Conservation (phyloP, 495 filamentous ascomycete species). For the Aspergillus coremiiformis region DNA sequence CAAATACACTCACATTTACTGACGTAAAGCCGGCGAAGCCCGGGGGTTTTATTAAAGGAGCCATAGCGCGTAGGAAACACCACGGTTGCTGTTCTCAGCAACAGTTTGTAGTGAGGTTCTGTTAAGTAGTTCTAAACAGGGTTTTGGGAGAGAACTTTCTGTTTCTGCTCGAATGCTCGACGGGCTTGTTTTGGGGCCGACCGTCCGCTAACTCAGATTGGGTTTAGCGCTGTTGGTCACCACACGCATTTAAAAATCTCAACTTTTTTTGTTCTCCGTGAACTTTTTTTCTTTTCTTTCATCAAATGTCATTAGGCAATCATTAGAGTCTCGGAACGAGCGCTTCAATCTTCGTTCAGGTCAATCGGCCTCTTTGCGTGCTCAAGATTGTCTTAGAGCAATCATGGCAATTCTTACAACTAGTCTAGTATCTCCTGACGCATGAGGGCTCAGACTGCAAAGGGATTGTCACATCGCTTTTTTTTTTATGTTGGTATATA, state of each 20-base stretch:
- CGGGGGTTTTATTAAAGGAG: slow-evolving; percentile 18
- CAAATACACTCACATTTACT: slow-evolving; percentile 21
- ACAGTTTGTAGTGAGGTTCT: neutral
- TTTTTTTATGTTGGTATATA: neutral
- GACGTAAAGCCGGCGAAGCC: slow-evolving; percentile 21
- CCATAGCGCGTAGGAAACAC: slow-evolving; percentile 18
- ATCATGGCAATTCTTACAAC: slow-evolving; percentile 57
- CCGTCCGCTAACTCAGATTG: slow-evolving; percentile 22
- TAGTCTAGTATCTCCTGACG: slow-evolving; percentile 51
- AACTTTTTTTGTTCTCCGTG: slow-evolving; percentile 37
- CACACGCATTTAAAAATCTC: slow-evolving; percentile 18
- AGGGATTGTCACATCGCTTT: slow-evolving; percentile 41
- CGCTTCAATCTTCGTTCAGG: slow-evolving; percentile 91
- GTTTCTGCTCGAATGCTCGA: slow-evolving; percentile 13
- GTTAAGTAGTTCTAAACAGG: slow-evolving; percentile 3
- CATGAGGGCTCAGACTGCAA: slow-evolving; percentile 48
- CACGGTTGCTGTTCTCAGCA: neutral
- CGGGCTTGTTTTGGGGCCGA: slow-evolving; percentile 30
- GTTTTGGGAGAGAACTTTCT: slow-evolving; percentile 8
- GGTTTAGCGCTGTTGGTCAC: slow-evolving; percentile 23
- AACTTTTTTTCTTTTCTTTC: slow-evolving; percentile 49
- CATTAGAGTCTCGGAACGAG: slow-evolving; percentile 99
- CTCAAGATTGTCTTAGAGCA: slow-evolving; percentile 97
- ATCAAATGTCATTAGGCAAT: slow-evolving; percentile 86
- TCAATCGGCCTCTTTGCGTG: slow-evolving; percentile 81